Base-by-base conservation (phyloP, 192 early-diverging fungal species). In the Podila horticola region DNA sequence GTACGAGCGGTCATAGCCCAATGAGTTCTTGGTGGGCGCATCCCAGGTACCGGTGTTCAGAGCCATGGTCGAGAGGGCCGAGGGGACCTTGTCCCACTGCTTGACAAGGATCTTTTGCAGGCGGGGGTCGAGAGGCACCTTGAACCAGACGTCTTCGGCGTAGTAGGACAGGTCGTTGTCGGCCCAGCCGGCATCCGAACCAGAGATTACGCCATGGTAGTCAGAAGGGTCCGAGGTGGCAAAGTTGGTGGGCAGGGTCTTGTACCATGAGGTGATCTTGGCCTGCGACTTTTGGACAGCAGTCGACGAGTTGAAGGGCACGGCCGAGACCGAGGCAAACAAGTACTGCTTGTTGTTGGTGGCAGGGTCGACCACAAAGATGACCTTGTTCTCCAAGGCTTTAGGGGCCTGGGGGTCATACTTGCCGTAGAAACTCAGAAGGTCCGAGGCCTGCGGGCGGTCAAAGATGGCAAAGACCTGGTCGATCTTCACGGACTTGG, bases 381-480 rank as follows among this genome's bases (percentile, higher is more conserved):
- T 48, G 28, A 81, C 28, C 67, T 81, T 81, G 71, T 81, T 81
- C 62, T 81, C 77, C 19, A 81, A 58, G 24, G 77, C 77, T 62
- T 73, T 72, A 38, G 77, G 77, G 13, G 77, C 77, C 17, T 64
- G 50, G 48, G 77, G 77, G 48, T 81, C 77, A 45, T 67, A 81
- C 67, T 81, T 73, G 66, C 71, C 31, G 33, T 81, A 81, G 62
- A 81, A 81, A 26, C 49, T 33, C 66, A 81, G 48, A 13, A 81
- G 57, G 0, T 81, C 50, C 24, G 12, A 60, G 22, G 66, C 77
- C 62, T 81, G 55, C 19, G 77, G 77, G 38, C 77, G 77, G 38
- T 79, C 75, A 72, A 79, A 79, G 66, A 79, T 79, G 62, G 70
- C 77, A 73, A 81, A 81, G 66, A 81, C 67, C 62, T 81, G 77